Evolutionary conservation across 768 basidiomycete species (phyloP), one percentile per base, ranked within the genome.

Genomic region (Russula sp.): DNA sequence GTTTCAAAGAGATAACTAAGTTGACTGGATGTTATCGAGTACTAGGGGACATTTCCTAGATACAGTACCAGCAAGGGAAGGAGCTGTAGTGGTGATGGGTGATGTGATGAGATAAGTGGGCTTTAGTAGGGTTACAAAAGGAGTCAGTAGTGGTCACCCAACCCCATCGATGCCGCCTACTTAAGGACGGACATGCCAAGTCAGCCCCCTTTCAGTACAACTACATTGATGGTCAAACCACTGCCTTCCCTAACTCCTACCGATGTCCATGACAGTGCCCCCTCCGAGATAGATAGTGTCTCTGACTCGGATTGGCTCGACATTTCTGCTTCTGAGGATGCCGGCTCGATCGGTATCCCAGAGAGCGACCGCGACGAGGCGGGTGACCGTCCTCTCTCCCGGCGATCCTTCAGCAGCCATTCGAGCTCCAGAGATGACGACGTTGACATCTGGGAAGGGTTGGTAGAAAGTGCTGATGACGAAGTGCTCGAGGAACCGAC

Each of bases 261-360:
- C 68, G 72, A 78, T 65, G 72, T 71, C 63, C 75, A 75, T 63
- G 75, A 76, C 66, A 76, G 77, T 59, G 71, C 70, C 65, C 77
- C 83, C 73, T 83, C 86, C 69, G 88, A 89, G 72, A 71, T 79
- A 67, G 88, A 87, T 71, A 82, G 74, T 65, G 73, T 83, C 65
- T 91, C 88, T 44, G 89, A 91, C 76, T 89, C 87, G 35, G 89
- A 91, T 74, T 91, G 89, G 89, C 85, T 89, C 70, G 89, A 91
- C 70, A 80, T 91, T 68, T 77, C 86, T 72, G 84, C 84, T 59
- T 88, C 87, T 40, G 87, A 87, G 70, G 84, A 86, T 75, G 84
- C 83, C 72, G 86, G 87, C 70, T 88, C 87, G 59, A 74, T 84
- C 71, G 81, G 77, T 67, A 84, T 84, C 66, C 76, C 78, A 66